Evolutionary conservation across 2,329 filamentous ascomycete species (phyloP).

Genomic region (Aspergillus sp.): DNA sequence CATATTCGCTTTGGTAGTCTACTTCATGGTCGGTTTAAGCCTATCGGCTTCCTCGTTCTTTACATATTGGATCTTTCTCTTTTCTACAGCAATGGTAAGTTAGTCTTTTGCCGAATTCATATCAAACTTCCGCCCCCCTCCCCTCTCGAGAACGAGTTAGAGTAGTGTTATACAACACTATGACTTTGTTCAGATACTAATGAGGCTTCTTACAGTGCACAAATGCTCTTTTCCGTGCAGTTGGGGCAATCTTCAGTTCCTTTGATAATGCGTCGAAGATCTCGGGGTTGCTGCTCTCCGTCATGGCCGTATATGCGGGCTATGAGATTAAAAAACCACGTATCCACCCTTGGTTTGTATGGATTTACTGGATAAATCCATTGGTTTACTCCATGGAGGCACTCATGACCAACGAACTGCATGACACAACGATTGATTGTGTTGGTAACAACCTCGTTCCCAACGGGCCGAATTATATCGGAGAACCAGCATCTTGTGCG

Average conservation of each 20-base stretch:
- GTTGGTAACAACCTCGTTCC: slow-evolving; percentile 33
- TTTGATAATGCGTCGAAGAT: slow-evolving; percentile 58
- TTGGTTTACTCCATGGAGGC: slow-evolving; percentile 36
- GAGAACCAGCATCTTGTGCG: slow-evolving; percentile 19
- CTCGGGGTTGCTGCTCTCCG: slow-evolving; percentile 34
- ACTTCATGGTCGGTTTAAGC: slow-evolving; percentile 60
- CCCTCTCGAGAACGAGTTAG: too few relatives aligned
- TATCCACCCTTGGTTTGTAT: slow-evolving; percentile 52
- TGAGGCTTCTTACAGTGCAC: slow-evolving; percentile 37
- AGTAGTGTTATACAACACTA: too few relatives aligned
- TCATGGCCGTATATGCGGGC: slow-evolving; percentile 36
- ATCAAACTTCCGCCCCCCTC: too few relatives aligned
- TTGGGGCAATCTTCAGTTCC: slow-evolving; percentile 52
- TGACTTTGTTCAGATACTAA: slow-evolving; percentile 6
- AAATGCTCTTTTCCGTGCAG: slow-evolving; percentile 54
- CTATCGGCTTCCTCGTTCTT: slow-evolving; percentile 53
- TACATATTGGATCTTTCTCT: slow-evolving; percentile 55
- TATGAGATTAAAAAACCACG: slow-evolving; percentile 42
- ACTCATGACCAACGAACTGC: slow-evolving; percentile 33
- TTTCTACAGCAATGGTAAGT: slow-evolving; percentile 49
- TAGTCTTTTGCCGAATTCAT: too few relatives aligned
- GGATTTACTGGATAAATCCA: slow-evolving; percentile 40
- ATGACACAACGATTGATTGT: slow-evolving; percentile 29
- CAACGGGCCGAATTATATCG: slow-evolving; percentile 26
- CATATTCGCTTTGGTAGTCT: slow-evolving; percentile 54